A percentile compares a stretch with the other conserved stretches of the same genome.
Evolutionary conservation across 2,329 filamentous ascomycete species (phyloP).

Genomic region (Talaromyces albobiverticillius): DNA sequence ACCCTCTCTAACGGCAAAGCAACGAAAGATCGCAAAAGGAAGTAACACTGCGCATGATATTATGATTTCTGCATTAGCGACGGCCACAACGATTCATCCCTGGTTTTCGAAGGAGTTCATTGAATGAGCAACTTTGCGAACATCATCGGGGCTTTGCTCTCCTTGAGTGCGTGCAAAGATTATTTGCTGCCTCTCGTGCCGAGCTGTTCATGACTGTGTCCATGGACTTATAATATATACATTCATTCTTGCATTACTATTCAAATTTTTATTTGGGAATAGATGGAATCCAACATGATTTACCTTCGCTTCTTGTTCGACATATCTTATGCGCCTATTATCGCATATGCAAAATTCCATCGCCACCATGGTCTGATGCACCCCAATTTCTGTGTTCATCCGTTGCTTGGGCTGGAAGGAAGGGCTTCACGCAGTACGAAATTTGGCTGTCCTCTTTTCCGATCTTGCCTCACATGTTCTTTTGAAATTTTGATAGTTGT

Average conservation of each 20-base stretch:
- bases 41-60: slow-evolving; percentile 7
- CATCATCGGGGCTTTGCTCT: too few relatives aligned
- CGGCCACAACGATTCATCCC: background rate
- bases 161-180: too few relatives aligned
- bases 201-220: slow-evolving; percentile 3
- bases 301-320: slow-evolving; percentile 4
- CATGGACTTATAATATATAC: slow-evolving; percentile 8
- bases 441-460: too few relatives aligned
- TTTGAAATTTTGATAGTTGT: background rate
- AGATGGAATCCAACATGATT: background rate
- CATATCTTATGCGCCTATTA: background rate
- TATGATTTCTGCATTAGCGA: slow-evolving; percentile 5
- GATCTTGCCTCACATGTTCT: too few relatives aligned
- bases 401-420: background rate
- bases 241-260: slow-evolving; percentile 10
- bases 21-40: slow-evolving; percentile 18
- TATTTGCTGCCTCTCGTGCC: too few relatives aligned
- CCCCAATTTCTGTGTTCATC: background rate
- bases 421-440: too few relatives aligned
- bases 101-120: background rate
- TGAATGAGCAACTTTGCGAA: background rate
- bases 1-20: slow-evolving; percentile 38
- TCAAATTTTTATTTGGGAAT: background rate
- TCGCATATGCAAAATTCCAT: background rate
- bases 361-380: background rate